Percentiles rank a stretch among this genome's conserved stretches.
Evolutionary conservation across 164 flowering plant genomes (phyloP).

Genomic region (Macadamia integrifolia): DNA sequence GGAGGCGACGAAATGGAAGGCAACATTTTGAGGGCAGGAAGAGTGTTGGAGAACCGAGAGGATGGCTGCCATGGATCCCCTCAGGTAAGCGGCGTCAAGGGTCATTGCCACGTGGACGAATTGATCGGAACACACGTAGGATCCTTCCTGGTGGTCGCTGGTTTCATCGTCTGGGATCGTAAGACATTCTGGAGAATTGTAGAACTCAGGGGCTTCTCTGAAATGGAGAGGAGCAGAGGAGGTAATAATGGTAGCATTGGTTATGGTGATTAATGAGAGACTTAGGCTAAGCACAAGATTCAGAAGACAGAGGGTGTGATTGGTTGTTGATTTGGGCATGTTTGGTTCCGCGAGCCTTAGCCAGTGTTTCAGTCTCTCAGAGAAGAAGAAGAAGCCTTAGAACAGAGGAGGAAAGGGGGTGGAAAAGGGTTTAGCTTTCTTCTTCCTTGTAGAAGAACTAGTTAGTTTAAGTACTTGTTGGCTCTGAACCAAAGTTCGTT

Average conservation of each 20-base stretch:
- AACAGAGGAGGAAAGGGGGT: too few species aligned
- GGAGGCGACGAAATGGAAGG: conserved; percentile 67
- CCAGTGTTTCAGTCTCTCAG: too few species aligned
- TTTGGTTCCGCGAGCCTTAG: not conserved
- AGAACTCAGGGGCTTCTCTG: conserved; percentile 80
- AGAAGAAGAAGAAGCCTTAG: too few species aligned
- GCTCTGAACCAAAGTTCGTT: too few species aligned
- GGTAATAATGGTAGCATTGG: conserved; percentile 1
- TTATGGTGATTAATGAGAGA: not conserved
- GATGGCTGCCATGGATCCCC: conserved; percentile 85
- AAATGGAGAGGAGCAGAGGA: conserved; percentile 18
- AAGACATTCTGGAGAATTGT: conserved; percentile 58
- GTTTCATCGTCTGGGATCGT: not conserved
- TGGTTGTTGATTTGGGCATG: conserved; percentile 1
- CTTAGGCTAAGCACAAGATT: not conserved
- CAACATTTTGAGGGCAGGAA: conserved; percentile 70
- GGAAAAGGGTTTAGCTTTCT: too few species aligned
- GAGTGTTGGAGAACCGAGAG: conserved; percentile 79
- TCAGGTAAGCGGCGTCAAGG: conserved; percentile 60
- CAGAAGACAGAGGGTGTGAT: conserved; percentile 3
- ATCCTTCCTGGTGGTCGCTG: too few species aligned
- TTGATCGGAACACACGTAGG: conserved; percentile 29
- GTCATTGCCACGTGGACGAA: conserved; percentile 82
- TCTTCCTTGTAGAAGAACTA: too few species aligned
- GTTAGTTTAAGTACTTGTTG: too few species aligned